These are phyloP conservation scores for Dioszegia aurantiaca DNA, from an alignment of 768 basidiomycete species.

Conservation along the genomic window DNA sequence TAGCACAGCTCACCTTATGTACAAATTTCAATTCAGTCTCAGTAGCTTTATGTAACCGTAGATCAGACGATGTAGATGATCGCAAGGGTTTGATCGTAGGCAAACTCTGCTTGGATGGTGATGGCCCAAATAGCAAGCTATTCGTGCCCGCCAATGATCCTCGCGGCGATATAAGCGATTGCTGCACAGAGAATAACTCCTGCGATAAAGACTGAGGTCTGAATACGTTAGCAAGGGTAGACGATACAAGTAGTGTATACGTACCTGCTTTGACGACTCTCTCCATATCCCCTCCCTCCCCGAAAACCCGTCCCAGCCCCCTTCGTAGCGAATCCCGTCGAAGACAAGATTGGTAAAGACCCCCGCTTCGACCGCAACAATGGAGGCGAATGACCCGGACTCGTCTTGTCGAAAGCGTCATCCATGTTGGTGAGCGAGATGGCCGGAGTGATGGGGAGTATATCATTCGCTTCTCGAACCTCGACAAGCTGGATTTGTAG, in stretches of 20 bases:
- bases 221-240: background rate
- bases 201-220: conserved; percentile 85
- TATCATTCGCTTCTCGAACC: conserved; percentile 32
- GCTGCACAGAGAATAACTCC: conserved; percentile 59
- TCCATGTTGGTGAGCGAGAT: conserved; percentile 17
- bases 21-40: conserved; percentile 94
- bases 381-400: conserved; percentile 20
- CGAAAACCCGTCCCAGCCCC: conserved; percentile 25
- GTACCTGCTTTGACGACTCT: conserved; percentile 34
- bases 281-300: conserved; percentile 48
- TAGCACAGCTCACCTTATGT: conserved; percentile 60
- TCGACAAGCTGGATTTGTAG: conserved; percentile 78
- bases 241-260: conserved; percentile 12
- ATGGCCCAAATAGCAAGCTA: conserved; percentile 28
- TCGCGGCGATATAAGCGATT: conserved; percentile 49
- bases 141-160: conserved; percentile 33
- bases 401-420: conserved; percentile 24
- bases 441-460: conserved; percentile 9
- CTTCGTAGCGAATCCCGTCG: conserved; percentile 8
- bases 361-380: conserved; percentile 16
- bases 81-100: conserved; percentile 63
- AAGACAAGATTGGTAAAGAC: conserved; percentile 26
- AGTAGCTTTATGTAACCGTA: conserved; percentile 73
- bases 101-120: conserved; percentile 36
- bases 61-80: conserved; percentile 69